These are phyloP conservation scores for Candida vaughaniae DNA, from an alignment of 805 yeast genomes.

Conservation along the genomic window DNA sequence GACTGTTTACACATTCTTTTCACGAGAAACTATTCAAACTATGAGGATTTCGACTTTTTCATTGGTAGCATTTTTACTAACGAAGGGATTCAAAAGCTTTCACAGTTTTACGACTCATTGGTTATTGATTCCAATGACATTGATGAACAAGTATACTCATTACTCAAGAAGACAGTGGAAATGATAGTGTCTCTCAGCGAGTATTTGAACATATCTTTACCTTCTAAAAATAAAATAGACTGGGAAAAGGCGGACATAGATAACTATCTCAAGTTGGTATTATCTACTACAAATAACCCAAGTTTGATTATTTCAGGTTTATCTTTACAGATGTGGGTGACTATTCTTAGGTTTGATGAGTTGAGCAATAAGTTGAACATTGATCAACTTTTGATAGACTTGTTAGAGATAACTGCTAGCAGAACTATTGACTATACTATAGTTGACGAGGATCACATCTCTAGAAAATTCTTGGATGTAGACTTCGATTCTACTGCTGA, in stretches of 20 bases:
- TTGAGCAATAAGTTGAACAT: conserved; percentile 58
- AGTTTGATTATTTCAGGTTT: conserved; percentile 89
- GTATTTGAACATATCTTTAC: conserved; percentile 54
- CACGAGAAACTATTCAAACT: conserved; percentile 68
- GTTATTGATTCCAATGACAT: conserved; percentile 66
- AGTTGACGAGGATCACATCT: conserved; percentile 61
- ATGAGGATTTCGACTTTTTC: conserved; percentile 70
- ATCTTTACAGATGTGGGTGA: conserved; percentile 92
- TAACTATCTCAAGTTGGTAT: conserved; percentile 69
- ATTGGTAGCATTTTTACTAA: conserved; percentile 75
- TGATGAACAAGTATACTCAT: conserved; percentile 76
- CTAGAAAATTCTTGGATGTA: conserved; percentile 67
- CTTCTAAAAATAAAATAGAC: conserved; percentile 41
- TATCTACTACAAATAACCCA: conserved; percentile 78
- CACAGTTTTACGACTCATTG: conserved; percentile 60
- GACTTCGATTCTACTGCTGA: conserved; percentile 91
- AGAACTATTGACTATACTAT: conserved; percentile 73
- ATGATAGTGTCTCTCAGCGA: conserved; percentile 87
- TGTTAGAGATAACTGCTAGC: conserved; percentile 74
- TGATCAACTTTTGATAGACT: conserved; percentile 56
- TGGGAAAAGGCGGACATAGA: conserved; percentile 59
- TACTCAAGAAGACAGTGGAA: conserved; percentile 87
- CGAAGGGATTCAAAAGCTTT: conserved; percentile 70
- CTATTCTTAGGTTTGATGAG: conserved; percentile 79
- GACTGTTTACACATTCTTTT: conserved; percentile 89